Percentiles rank a stretch among this genome's conserved stretches.
phyloP scores from a whole-genome alignment of 257 asterid genomes.

The Plectranthus barbatus region DNA sequence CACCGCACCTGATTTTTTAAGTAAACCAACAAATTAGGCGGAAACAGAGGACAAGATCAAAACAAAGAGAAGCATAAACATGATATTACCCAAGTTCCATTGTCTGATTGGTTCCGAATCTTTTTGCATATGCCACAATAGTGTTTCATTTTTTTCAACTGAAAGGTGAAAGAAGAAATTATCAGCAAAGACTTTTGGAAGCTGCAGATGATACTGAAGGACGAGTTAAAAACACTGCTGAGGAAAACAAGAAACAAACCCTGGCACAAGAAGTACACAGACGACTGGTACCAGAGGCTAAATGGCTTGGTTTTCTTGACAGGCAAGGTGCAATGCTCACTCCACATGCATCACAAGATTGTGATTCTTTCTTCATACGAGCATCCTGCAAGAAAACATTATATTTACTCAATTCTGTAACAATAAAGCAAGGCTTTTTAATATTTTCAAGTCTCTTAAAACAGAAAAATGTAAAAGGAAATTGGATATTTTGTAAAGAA shows the following conservation, averaged over 20 bases:
- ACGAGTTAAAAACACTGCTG: slow-evolving; percentile 10
- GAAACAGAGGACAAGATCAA: slow-evolving; percentile 14
- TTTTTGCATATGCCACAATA: slow-evolving; percentile 94
- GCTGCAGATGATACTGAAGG: slow-evolving; percentile 6
- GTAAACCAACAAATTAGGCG: not conserved
- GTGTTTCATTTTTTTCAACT: slow-evolving; percentile 84
- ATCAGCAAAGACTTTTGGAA: slow-evolving; percentile 5
- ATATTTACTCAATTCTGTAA: not conserved
- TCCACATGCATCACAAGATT: slow-evolving; percentile 86
- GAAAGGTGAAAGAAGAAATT: slow-evolving; percentile 26
- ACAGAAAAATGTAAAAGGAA: not conserved
- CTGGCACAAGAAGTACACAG: slow-evolving; percentile 84
- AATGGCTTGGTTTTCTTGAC: slow-evolving; percentile 42
- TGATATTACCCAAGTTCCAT: slow-evolving; percentile 82
- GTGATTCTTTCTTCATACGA: slow-evolving; percentile 39
- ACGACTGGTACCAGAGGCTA: slow-evolving; percentile 48
- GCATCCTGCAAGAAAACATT: slow-evolving; percentile 36
- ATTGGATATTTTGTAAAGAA: not conserved
- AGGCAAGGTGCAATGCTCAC: slow-evolving; percentile 39
- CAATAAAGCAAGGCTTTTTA: not conserved
- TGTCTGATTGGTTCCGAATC: slow-evolving; percentile 73
- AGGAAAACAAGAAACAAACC: slow-evolving; percentile 49
- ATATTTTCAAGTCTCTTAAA: not conserved
- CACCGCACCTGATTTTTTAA: slow-evolving; percentile 61
- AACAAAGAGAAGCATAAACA: not conserved